These are phyloP conservation scores for Wickerhamomyces kurtzmanii DNA, from an alignment of 805 yeast species.

Conservation along the genomic window DNA sequence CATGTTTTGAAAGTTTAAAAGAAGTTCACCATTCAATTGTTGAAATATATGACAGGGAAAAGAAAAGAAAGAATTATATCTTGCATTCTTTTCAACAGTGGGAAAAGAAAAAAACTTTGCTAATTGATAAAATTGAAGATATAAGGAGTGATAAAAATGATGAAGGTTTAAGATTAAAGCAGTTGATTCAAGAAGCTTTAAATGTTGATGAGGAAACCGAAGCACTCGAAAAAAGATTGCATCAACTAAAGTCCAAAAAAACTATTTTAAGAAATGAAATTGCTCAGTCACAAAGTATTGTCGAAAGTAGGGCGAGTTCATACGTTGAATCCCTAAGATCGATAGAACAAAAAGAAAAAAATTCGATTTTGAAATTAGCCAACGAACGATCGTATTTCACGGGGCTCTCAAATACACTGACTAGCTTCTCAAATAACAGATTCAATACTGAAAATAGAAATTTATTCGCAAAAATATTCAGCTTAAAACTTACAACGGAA, in stretches of 20 bases:
- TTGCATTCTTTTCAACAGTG: slow-evolving; percentile 23
- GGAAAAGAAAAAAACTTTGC: slow-evolving; percentile 24
- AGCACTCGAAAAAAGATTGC: slow-evolving; percentile 22
- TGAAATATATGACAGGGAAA: slow-evolving; percentile 30
- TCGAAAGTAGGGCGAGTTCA: slow-evolving; percentile 35
- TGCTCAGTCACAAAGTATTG: slow-evolving; percentile 31
- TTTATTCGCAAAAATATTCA: not conserved
- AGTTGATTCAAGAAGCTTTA: slow-evolving; percentile 20
- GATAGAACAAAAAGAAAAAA: slow-evolving; percentile 27
- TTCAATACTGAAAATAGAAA: not conserved
- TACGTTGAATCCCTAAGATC: slow-evolving; percentile 29
- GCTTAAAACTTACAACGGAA: not conserved
- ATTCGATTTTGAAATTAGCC: slow-evolving; percentile 21
- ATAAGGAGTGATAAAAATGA: slow-evolving; percentile 27
- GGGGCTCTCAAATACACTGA: not conserved
- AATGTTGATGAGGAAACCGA: slow-evolving; percentile 26
- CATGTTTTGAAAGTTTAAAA: slow-evolving; percentile 23
- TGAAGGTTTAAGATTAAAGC: slow-evolving; percentile 28
- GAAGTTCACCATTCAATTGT: slow-evolving; percentile 27
- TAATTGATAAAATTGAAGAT: slow-evolving; percentile 23
- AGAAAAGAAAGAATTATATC: slow-evolving; percentile 15
- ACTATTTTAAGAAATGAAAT: slow-evolving; percentile 25
- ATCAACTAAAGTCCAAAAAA: slow-evolving; percentile 22
- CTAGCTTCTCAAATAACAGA: not conserved
- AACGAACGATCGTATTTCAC: slow-evolving; percentile 13